Evolutionary conservation across 257 asterid genomes (phyloP).

Genomic region (Solanum virginianum): DNA sequence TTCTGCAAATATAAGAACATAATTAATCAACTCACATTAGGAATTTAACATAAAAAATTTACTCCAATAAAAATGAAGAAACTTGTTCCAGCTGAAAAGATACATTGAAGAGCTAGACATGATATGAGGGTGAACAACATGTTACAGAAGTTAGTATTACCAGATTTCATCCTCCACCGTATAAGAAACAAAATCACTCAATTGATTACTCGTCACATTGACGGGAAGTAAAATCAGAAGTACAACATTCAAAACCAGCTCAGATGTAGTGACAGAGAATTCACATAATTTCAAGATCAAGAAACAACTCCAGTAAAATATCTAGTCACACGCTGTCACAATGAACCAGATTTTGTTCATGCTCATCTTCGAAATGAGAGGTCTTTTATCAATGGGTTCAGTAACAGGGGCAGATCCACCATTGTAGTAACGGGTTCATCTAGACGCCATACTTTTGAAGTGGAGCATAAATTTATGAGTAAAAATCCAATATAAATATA

Average conservation of each 20-base stretch:
- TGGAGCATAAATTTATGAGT: neutral
- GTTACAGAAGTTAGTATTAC: neutral
- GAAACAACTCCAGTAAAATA: neutral
- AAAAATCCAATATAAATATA: neutral
- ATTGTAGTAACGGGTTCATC: neutral
- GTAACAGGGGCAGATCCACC: neutral
- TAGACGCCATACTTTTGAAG: neutral
- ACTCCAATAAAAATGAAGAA: neutral
- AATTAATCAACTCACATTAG: neutral
- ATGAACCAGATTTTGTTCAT: neutral
- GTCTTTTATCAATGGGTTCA: neutral
- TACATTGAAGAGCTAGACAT: neutral
- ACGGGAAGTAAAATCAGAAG: neutral
- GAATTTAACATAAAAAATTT: neutral
- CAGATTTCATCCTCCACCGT: neutral
- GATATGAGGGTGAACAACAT: neutral
- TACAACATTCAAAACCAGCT: neutral
- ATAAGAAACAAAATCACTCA: neutral
- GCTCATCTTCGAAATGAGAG: neutral
- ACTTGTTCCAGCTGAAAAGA: neutral
- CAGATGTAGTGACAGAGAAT: neutral
- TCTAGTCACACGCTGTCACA: neutral
- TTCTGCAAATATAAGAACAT: constrained; percentile 26
- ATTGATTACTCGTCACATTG: neutral
- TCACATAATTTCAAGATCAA: neutral